Evolutionary conservation across 306 rosid genomes (phyloP), one percentile per base, ranked within the genome.

Genomic region (Hylodesmum podocarpum): DNA sequence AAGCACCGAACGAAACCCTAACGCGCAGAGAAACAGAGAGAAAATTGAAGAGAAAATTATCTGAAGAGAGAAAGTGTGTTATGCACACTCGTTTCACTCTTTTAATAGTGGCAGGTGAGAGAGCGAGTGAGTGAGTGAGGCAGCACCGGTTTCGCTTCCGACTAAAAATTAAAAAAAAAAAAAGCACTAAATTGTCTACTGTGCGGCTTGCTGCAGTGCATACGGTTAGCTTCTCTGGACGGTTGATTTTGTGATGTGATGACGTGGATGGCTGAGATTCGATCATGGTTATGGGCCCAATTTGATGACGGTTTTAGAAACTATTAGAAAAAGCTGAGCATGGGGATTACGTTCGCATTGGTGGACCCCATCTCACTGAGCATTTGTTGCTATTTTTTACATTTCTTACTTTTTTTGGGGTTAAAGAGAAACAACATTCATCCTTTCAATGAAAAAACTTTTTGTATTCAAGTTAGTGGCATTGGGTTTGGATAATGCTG

Each of bases 1-100:
- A 27, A 25, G 70, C 70, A 37, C 31, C 4, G 19, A 10, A 2
- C 4, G 8, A 51, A 81, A 77, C 82, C 85, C 82, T 82, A 82
- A 25, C 13, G 1, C 10, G 6, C 19, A 33, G 11, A 33, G 11
- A 62, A 5, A 8, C 59, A 5, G 7, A 54, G 66, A 50, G 73
- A 14, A 61, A 22, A 75, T 21, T 34, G 39, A 36, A 16, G 7
- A 3, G 18, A 14, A 29, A 34, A 16, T 7, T 5, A 65, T 19
- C 24, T 15, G 21, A 37, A 50, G 39, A 0, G 66, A 1, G 31
- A n/a, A n/a, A n/a, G 21, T 57, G 7, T 14, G 0, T 0, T 21
- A 2, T n/a, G n/a, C 24, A 29, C 49, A 0, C 36, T 25, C 11
- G 40, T 2, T 2, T 13, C 67, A 34, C 78, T 70, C 65, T 18